Conservation (phyloP, 495 filamentous ascomycete species). For the Xylaria longipes region DNA sequence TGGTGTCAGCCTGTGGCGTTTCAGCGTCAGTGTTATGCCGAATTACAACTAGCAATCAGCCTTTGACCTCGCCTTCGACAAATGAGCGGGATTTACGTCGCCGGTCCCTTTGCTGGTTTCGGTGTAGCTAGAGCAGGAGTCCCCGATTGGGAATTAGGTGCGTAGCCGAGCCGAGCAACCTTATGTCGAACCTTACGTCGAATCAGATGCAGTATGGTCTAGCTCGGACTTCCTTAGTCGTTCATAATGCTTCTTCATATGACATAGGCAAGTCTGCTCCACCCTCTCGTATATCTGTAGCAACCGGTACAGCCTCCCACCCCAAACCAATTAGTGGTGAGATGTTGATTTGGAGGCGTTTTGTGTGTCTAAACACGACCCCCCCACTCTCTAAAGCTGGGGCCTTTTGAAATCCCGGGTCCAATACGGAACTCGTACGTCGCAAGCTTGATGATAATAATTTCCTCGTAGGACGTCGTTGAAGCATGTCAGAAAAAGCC, state of each 20-base stretch:
- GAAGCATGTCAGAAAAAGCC: no score
- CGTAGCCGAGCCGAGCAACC: background rate
- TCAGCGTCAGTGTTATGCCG: background rate
- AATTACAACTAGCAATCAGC: no score
- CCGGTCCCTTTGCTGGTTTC: background rate
- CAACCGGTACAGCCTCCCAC: background rate
- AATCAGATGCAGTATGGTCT: background rate
- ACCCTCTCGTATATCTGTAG: background rate
- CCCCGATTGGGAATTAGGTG: background rate
- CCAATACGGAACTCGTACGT: no score
- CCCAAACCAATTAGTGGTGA: no score
- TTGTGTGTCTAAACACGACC: no score
- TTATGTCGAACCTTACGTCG: background rate
- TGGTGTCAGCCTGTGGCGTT: background rate
- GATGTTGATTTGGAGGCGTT: no score
- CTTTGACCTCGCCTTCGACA: no score
- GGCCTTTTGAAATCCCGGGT: no score
- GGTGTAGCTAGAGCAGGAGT: background rate
- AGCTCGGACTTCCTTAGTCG: background rate
- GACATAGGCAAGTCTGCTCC: background rate
- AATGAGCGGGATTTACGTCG: background rate
- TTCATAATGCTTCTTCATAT: background rate
- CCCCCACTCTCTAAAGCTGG: no score
- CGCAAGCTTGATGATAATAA: no score
- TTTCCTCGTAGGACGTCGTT: no score